Evolutionary conservation across 2,329 filamentous ascomycete species (phyloP).

Genomic region (Pseudocercospora fuligena): DNA sequence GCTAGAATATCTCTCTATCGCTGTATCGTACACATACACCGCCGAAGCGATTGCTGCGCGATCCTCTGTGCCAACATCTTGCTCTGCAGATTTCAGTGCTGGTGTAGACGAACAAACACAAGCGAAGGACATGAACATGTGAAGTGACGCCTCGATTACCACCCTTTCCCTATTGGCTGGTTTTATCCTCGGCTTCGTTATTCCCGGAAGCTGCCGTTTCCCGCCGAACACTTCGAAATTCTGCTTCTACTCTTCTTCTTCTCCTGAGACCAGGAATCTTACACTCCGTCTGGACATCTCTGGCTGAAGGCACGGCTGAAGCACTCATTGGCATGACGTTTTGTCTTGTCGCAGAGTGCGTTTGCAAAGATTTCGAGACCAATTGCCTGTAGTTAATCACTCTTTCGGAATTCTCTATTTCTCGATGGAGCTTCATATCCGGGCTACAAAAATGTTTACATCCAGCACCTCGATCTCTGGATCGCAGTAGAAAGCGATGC

Average conservation of each 20-base stretch:
- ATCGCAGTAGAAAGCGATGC: neutral
- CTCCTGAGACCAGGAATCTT: slow-evolving; percentile 34
- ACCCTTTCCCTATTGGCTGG: slow-evolving; percentile 1
- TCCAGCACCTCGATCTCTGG: neutral
- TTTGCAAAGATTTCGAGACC: slow-evolving; percentile 49
- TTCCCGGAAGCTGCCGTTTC: neutral
- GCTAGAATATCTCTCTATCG: slow-evolving; percentile 1
- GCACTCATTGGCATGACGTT: slow-evolving; percentile 37
- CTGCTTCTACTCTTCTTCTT: slow-evolving; percentile 19
- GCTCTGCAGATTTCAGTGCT: slow-evolving; percentile 22
- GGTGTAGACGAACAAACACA: slow-evolving; percentile 7
- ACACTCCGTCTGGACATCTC: slow-evolving; percentile 39
- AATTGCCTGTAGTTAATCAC: slow-evolving; percentile 60
- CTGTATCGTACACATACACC: slow-evolving; percentile 25
- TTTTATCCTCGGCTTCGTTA: neutral
- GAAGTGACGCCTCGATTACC: slow-evolving; percentile 1
- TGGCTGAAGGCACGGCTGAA: slow-evolving; percentile 39
- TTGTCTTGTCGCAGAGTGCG: slow-evolving; percentile 36
- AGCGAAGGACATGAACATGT: neutral
- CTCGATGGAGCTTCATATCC: slow-evolving; percentile 60
- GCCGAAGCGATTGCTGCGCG: slow-evolving; percentile 49
- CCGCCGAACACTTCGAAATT: slow-evolving; percentile 1
- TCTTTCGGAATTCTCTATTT: slow-evolving; percentile 48
- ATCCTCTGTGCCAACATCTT: slow-evolving; percentile 53
- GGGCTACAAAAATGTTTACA: slow-evolving; percentile 47